Base-by-base conservation (phyloP, 75 land plant genomes). In the Selaginella tamariscina region DNA sequence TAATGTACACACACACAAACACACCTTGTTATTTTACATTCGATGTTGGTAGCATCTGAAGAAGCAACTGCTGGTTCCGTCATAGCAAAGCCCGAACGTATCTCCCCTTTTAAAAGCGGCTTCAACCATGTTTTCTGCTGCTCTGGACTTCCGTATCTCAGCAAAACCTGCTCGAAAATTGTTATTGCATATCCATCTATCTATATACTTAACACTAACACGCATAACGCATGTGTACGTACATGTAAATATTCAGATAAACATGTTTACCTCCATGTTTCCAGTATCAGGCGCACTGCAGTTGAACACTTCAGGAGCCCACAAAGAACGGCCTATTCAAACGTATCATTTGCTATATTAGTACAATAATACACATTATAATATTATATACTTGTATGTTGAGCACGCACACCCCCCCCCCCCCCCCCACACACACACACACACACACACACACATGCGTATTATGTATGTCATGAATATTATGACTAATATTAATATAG, bases 1-100 rank as follows among this genome's bases (percentile, higher is more conserved):
- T 9, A 24, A 64, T 24, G 13, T 15, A 11, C 64, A 27, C 2
- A 55, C 8, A 26, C 29, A 44, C 8, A 81, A 1, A 31, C 66
- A 54, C 70, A 93, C 98, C 91, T 76, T 49, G 30, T 74, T 28
- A 93, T 89, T 33, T 94, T 88, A 55, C 91, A 93, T 49, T 90
- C 88, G 55, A 93, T 93, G 71, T 93, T 93, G 67, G 98, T 93
- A 26, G 98, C 98, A 80, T 93, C 98, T 67, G 98, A 93, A 27
- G 98, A 93, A 55, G 98, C 98, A 77, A 94, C 98, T 56, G 82
- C 76, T 28, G 98, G 98, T 75, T 94, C 98, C 29, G 98, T 94
- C 98, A 94, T 94, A 39, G 98, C 96, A 87, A 94, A 94, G 27
- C 85, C 98, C 31, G 98, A 94, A 2, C 98, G 82, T 24, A 90